Conservation (phyloP, 352 stramenopile species). For the Paralagenidium karlingii region DNA sequence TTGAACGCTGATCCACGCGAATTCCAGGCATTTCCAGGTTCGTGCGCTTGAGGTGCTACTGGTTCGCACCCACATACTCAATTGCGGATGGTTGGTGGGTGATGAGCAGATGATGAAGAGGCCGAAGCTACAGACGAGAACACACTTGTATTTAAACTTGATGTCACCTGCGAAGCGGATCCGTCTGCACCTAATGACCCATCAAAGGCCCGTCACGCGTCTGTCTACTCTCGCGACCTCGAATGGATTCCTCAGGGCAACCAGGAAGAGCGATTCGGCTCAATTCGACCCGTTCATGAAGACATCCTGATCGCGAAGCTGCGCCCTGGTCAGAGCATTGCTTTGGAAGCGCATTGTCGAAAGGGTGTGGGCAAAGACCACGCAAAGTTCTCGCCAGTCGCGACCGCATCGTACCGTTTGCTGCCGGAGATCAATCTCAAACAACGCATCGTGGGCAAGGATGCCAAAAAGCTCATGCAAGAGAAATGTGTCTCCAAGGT, state of each 20-base stretch:
- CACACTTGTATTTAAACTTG: constrained; percentile 93
- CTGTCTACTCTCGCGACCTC: constrained; percentile 91
- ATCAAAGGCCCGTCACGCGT: constrained; percentile 48
- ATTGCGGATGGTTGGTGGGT: not conserved
- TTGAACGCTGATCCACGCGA: constrained; percentile 74
- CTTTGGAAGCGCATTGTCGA: constrained; percentile 89
- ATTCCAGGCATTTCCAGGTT: constrained; percentile 66
- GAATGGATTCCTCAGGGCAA: constrained; percentile 95
- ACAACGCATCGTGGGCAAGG: constrained; percentile 39
- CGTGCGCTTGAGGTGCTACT: not conserved
- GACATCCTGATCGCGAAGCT: constrained; percentile 97
- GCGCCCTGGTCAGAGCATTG: constrained; percentile 92
- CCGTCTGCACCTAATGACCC: constrained; percentile 49
- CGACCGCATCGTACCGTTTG: constrained; percentile 92
- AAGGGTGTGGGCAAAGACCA: constrained; percentile 95
- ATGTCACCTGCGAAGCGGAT: constrained; percentile 82
- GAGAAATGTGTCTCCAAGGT: constrained; percentile 67
- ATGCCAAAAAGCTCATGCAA: constrained; percentile 43
- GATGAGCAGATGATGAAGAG: constrained; percentile 59
- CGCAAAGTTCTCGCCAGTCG: constrained; percentile 96
- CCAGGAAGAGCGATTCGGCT: constrained; percentile 84
- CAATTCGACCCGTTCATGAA: constrained; percentile 83
- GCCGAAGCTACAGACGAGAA: constrained; percentile 91
- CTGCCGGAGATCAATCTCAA: constrained; percentile 77
- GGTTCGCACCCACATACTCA: not conserved